Base-by-base conservation (phyloP, 1,139 yeast species). In the Wickerhamiella pararugosa region DNA sequence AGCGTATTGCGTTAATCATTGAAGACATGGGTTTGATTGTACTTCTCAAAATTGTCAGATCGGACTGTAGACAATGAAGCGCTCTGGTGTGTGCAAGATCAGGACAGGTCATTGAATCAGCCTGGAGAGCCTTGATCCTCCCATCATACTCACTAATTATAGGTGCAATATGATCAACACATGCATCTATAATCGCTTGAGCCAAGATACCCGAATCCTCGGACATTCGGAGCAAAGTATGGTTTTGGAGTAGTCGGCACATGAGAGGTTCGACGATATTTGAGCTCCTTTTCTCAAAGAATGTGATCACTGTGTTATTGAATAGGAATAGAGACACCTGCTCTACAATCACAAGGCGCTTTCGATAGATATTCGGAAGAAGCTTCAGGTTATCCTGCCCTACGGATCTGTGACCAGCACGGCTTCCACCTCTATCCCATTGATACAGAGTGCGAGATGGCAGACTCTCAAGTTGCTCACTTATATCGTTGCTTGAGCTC, bases 81-180 rank as follows among this genome's bases (percentile, higher is more conserved):
- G 70, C 70, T 39, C 69, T 65, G 1, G 76, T 71, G 46, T 70
- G 74, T 8, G 60, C 57, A 49, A 72, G 58, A 31, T 68, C 67
- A 1, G 78, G 76, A 38, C 61, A 64, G 8, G 64, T 59, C 39
- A 72, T 55, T 2, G 72, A 70, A 39, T 70, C 72, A n/a, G 64
- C 45, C 48, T 72, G 75, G 25, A 71, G 62, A 43, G 67, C 72
- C 42, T 63, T 64, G 33, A 73, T 53, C 37, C 71, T 53, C 36
- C 66, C 57, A 40, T 73, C 65, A 53, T 73, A 78, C 7, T 74
- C 73, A 1, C 73, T 62, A n/a, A 80, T 65, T 36, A 79, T 70
- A 6, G 75, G 74, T 49, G 73, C 72, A 1, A 81, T 66, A 45
- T 76, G 59, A 53, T 76, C 78, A 6, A 72, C 75, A 25, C 66